Evolutionary conservation across 768 basidiomycete genomes (phyloP).

Genomic region (Boletus sp.): DNA sequence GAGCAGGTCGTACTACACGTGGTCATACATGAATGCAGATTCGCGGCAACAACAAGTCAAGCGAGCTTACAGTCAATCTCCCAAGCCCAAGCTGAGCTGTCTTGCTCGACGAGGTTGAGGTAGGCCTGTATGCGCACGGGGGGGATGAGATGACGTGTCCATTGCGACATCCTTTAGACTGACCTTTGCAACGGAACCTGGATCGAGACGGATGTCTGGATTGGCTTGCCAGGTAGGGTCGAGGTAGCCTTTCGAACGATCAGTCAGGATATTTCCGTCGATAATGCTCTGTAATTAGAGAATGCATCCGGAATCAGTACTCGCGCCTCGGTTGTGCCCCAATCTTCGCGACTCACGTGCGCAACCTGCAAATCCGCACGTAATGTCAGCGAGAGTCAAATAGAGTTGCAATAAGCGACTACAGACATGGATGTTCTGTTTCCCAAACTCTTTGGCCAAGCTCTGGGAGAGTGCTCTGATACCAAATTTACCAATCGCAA

Average conservation of each 20-base stretch:
- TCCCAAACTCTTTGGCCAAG: slow-evolving; percentile 70
- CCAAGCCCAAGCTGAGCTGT: slow-evolving; percentile 74
- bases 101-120: slow-evolving; percentile 63
- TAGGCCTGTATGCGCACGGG: slow-evolving; percentile 47
- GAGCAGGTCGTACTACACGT: slow-evolving; percentile 45
- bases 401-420: neutral
- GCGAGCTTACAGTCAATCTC: slow-evolving; percentile 65
- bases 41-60: neutral
- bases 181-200: slow-evolving; percentile 70
- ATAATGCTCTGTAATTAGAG: slow-evolving; percentile 51
- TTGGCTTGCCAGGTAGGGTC: slow-evolving; percentile 43
- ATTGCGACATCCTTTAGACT: slow-evolving; percentile 10
- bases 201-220: slow-evolving; percentile 47
- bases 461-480: slow-evolving; percentile 65
- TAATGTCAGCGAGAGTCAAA: neutral
- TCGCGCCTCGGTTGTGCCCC: neutral
- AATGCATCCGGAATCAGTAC: neutral
- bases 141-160: neutral
- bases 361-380: slow-evolving; percentile 42
- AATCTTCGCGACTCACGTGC: slow-evolving; percentile 46
- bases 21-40: neutral
- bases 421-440: slow-evolving; percentile 67
- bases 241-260: slow-evolving; percentile 28
- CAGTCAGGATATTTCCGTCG: slow-evolving; percentile 55
- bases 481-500: slow-evolving; percentile 64